phyloP scores from a whole-genome alignment of 73 alveolate species.

The Blepharisma japonicum region DNA sequence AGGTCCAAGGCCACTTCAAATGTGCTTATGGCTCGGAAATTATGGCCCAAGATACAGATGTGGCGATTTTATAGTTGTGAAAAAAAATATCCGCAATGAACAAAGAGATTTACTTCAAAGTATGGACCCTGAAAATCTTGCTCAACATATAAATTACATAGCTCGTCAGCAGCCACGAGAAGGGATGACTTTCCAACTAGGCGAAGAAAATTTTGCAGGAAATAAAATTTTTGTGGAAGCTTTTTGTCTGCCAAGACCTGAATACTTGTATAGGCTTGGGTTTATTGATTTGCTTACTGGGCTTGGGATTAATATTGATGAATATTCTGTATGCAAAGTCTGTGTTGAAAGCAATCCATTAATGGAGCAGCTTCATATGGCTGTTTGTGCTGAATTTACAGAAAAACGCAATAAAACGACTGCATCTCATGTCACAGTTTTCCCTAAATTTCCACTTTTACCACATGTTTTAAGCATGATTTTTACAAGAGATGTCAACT shows the following conservation, averaged over 20 bases:
- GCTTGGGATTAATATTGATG: neutral
- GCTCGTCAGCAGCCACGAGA: slow-evolving; percentile 22
- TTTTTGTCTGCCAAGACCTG: slow-evolving; percentile 15
- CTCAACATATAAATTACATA: neutral
- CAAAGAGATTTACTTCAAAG: neutral
- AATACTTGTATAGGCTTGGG: neutral
- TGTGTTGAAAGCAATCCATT: neutral
- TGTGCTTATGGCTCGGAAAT: slow-evolving; percentile 28
- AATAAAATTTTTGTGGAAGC: neutral
- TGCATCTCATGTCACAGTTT: neutral
- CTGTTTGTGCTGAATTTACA: slow-evolving; percentile 12
- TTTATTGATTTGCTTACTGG: slow-evolving; percentile 6
- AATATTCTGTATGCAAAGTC: slow-evolving; percentile 11
- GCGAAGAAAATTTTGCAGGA: neutral
- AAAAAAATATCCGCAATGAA: neutral
- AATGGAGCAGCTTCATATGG: slow-evolving; percentile 9
- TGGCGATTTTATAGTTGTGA: slow-evolving; percentile 9
- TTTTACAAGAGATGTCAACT: neutral
- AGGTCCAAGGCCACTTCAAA: slow-evolving; percentile 7
- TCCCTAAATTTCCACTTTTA: neutral
- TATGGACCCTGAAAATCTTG: neutral
- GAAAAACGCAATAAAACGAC: slow-evolving; percentile 7
- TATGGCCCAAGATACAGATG: slow-evolving; percentile 1
- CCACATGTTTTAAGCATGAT: neutral
- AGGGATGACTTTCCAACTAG: slow-evolving; percentile 22